These are phyloP conservation scores for Phialemoniopsis sp. DNA, from an alignment of 2,329 filamentous ascomycete species.

Conservation along the genomic window DNA sequence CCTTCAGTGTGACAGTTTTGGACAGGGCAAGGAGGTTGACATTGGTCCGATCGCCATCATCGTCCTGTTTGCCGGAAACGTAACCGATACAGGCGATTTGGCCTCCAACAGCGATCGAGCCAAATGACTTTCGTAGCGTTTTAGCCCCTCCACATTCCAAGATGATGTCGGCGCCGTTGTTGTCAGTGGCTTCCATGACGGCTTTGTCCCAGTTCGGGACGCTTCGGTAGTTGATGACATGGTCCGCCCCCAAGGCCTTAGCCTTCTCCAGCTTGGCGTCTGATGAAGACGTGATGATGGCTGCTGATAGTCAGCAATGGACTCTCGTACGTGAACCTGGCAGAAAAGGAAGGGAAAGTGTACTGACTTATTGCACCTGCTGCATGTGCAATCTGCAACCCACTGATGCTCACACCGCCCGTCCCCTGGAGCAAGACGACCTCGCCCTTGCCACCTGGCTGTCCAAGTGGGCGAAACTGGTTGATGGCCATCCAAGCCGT, in stretches of 20 bases:
- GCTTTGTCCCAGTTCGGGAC: conserved; percentile 45
- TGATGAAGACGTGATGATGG: conserved; percentile 50
- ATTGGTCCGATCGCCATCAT: conserved; percentile 46
- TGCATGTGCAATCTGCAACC: conserved; percentile 49
- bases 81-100: conserved; percentile 48
- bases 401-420: conserved; percentile 46
- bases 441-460: conserved; percentile 38
- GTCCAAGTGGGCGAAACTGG: conserved; percentile 49
- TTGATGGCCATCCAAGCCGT: conserved; percentile 66
- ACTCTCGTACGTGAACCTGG: conserved; percentile 34
- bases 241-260: conserved; percentile 43
- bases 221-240: conserved; percentile 49
- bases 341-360: neutral
- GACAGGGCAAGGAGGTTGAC: conserved; percentile 52
- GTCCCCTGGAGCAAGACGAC: conserved; percentile 50
- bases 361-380: conserved; percentile 40
- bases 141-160: conserved; percentile 50
- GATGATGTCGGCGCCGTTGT: conserved; percentile 46
- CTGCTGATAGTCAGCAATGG: conserved; percentile 36
- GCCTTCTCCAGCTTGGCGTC: conserved; percentile 45
- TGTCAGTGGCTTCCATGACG: conserved; percentile 39
- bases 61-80: conserved; percentile 49
- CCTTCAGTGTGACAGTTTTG: conserved; percentile 42
- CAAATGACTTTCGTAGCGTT: conserved; percentile 48
- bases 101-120: conserved; percentile 49